A percentile compares a stretch with the other conserved stretches of the same genome.
Evolutionary conservation across 495 filamentous ascomycete species (phyloP).

Genomic region (Penicillium manginii): DNA sequence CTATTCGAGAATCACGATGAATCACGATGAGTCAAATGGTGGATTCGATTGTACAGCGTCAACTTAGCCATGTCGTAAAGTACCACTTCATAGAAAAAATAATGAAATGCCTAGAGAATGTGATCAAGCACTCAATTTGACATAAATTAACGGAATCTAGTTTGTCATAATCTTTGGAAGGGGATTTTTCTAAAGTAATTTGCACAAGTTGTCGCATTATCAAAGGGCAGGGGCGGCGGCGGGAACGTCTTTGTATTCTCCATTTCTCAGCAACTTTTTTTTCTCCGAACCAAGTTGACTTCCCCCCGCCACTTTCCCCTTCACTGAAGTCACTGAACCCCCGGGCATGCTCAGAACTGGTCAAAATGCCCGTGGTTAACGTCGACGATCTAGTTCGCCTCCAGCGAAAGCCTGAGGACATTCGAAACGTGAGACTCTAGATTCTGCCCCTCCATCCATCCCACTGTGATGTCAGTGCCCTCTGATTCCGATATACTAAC

Average conservation of each 20-base stretch:
- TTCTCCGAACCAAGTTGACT: slow-evolving; percentile 19
- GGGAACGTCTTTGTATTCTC: slow-evolving; percentile 5
- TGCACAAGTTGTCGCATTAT: not conserved
- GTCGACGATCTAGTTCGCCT: slow-evolving; percentile 84
- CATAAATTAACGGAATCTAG: no score
- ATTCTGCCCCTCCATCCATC: slow-evolving; percentile 43
- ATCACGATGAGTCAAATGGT: slow-evolving; percentile 30
- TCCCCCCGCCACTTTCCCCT: slow-evolving; percentile 22
- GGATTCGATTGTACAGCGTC: not conserved
- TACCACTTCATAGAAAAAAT: not conserved
- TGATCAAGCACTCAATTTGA: no score
- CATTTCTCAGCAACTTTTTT: slow-evolving; percentile 35
- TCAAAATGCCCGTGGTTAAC: slow-evolving; percentile 83
- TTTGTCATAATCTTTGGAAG: not conserved
- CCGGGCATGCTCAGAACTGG: slow-evolving; percentile 24
- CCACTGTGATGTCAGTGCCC: slow-evolving; percentile 33
- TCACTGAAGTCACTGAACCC: slow-evolving; percentile 11
- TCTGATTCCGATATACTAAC: slow-evolving; percentile 30
- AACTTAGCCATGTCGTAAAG: not conserved
- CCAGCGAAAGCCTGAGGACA: slow-evolving; percentile 80
- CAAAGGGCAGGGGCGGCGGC: not conserved
- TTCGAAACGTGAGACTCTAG: slow-evolving; percentile 75
- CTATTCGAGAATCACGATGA: slow-evolving; percentile 8
- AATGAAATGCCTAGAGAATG: slow-evolving; percentile 8
- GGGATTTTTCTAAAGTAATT: not conserved